A percentile compares a stretch with the other conserved stretches of the same genome.
These are phyloP conservation scores for Domatiomyces catenatus DNA, from an alignment of 2,329 filamentous ascomycete genomes.

Conservation along the genomic window DNA sequence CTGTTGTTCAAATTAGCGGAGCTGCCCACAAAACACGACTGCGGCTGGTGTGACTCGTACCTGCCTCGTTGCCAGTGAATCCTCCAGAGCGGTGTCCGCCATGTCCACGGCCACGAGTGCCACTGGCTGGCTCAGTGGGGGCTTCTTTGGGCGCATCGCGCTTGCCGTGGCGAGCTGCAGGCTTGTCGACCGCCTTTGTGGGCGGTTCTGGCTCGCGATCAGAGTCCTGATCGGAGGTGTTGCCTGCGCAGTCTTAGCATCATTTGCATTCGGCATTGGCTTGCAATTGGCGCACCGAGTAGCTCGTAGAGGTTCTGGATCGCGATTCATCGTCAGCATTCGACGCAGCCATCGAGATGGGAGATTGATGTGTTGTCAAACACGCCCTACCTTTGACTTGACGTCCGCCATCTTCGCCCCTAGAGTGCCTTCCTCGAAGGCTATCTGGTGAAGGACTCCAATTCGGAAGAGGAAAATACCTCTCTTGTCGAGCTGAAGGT, in stretches of 20 bases:
- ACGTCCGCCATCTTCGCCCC: conserved; percentile 36
- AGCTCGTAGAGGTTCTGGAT: conserved; percentile 89
- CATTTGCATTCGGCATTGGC: conserved; percentile 12
- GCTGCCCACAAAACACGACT: conserved; percentile 2
- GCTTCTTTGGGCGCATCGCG: conserved; percentile 68
- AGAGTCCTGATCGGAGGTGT: conserved; percentile 54
- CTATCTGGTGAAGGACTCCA: conserved; percentile 33
- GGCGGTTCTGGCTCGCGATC: conserved; percentile 64
- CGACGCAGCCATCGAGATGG: conserved; percentile 7
- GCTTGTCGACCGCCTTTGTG: conserved; percentile 80
- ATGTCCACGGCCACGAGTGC: conserved; percentile 34
- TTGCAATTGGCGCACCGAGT: conserved; percentile 55
- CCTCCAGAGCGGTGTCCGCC: conserved; percentile 40
- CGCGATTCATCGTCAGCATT: conserved; percentile 6
- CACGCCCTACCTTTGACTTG: conserved; percentile 35
- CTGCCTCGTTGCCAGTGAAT: conserved; percentile 66
- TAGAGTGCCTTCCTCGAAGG: conserved; percentile 37
- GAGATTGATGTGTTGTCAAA: neutral
- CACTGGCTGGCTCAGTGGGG: conserved; percentile 31
- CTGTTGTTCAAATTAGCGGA: conserved; percentile 31
- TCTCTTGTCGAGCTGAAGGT: conserved; percentile 4
- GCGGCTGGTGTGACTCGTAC: conserved; percentile 40
- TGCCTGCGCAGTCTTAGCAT: conserved; percentile 34
- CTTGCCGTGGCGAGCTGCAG: conserved; percentile 61
- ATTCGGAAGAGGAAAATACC: conserved; percentile 20